phyloP scores from a whole-genome alignment of 306 rosid species.

The Inga oerstediana region DNA sequence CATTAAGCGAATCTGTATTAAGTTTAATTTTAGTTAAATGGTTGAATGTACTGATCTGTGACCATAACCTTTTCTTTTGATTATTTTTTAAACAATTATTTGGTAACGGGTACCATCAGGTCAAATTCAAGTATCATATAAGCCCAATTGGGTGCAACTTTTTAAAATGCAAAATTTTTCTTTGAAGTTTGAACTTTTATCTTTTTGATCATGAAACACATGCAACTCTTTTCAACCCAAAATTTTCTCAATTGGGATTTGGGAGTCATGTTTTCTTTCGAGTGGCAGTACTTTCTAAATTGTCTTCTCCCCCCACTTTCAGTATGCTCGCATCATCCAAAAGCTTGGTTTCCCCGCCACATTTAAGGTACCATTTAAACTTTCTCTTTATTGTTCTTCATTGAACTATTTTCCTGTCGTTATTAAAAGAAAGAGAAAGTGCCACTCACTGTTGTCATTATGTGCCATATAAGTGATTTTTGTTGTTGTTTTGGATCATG shows the following conservation, averaged over 20 bases:
- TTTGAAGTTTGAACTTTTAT: background rate
- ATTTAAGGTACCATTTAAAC: slow-evolving; percentile 61
- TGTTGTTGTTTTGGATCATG: slow-evolving; percentile 3
- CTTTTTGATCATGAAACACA: background rate
- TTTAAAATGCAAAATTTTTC: background rate
- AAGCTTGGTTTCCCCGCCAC: slow-evolving; percentile 87
- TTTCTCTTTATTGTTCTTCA: background rate
- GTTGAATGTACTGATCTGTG: background rate
- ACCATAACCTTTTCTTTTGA: background rate
- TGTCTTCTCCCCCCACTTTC: slow-evolving; percentile 25
- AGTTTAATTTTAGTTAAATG: too few relatives aligned
- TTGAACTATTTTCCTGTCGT: background rate
- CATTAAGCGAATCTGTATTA: too few relatives aligned
- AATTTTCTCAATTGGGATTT: background rate
- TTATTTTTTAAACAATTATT: background rate
- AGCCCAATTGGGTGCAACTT: background rate
- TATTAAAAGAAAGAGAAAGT: background rate
- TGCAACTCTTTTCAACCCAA: background rate
- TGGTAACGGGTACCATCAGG: background rate
- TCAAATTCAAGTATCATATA: background rate
- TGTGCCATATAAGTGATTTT: background rate
- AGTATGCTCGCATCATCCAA: slow-evolving; percentile 96
- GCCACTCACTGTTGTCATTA: background rate
- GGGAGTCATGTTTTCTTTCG: background rate
- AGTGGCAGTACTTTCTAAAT: slow-evolving; percentile 10